phyloP scores from a whole-genome alignment of 495 filamentous ascomycete genomes.

The Aspergillus indologenus region DNA sequence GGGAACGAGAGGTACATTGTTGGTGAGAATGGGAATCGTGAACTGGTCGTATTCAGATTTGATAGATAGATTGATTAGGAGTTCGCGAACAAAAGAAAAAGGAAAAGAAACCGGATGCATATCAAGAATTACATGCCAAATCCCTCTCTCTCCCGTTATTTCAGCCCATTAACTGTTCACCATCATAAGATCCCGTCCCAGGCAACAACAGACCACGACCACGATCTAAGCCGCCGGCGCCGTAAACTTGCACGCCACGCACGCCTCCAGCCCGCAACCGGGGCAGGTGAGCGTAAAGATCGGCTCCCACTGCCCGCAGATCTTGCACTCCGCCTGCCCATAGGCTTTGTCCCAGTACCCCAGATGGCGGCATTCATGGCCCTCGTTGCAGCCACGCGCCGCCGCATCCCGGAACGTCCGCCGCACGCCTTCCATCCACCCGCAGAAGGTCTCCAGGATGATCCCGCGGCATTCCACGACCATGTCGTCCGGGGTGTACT shows the following conservation, averaged over 20 bases:
- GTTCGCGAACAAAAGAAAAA: too few relatives aligned
- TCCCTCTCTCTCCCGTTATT: neutral
- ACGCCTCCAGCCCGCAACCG: slow-evolving; percentile 30
- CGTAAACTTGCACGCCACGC: slow-evolving; percentile 35
- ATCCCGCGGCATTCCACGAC: slow-evolving; percentile 28
- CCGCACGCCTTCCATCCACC: slow-evolving; percentile 26
- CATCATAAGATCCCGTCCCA: too few relatives aligned
- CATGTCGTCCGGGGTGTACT: slow-evolving; percentile 28
- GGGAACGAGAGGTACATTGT: slow-evolving; percentile 64
- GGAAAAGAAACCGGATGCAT: too few relatives aligned
- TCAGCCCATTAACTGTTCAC: neutral
- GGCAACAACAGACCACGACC: too few relatives aligned
- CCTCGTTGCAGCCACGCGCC: neutral
- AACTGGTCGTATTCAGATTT: slow-evolving; percentile 56
- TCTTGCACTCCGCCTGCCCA: slow-evolving; percentile 22
- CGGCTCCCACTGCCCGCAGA: slow-evolving; percentile 32
- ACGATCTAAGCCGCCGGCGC: neutral
- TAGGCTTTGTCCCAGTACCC: slow-evolving; percentile 32
- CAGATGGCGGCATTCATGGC: slow-evolving; percentile 29
- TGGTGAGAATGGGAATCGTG: slow-evolving; percentile 53
- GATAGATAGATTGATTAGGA: slow-evolving; percentile 29
- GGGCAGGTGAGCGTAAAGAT: slow-evolving; percentile 33
- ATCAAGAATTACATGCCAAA: neutral
- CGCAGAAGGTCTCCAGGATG: slow-evolving; percentile 27
- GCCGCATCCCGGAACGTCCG: slow-evolving; percentile 11